phyloP scores from a whole-genome alignment of 192 early-diverging fungal species.

The Mortierella alpina region DNA sequence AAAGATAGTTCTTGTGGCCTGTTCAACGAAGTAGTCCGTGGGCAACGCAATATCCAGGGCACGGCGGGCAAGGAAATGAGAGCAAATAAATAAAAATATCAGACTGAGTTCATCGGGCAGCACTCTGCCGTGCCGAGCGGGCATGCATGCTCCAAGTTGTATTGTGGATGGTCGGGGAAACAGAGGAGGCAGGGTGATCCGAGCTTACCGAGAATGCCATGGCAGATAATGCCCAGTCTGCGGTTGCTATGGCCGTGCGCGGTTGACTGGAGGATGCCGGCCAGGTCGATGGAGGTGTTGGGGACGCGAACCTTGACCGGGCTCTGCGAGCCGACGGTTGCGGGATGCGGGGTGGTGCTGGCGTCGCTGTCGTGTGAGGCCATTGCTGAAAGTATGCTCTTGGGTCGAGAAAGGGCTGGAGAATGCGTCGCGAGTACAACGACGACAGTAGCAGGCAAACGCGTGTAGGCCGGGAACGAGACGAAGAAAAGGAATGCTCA shows the following conservation, averaged over 20 bases:
- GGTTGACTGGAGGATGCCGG: constrained; percentile 43
- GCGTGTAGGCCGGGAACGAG: too few species aligned
- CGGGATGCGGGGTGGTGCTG: background rate
- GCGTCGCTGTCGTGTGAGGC: constrained; percentile 1
- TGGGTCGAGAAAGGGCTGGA: too few species aligned
- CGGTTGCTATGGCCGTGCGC: constrained; percentile 15
- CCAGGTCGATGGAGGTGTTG: constrained; percentile 17
- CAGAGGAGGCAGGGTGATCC: background rate
- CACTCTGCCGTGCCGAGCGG: too few species aligned
- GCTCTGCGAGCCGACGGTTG: constrained; percentile 36
- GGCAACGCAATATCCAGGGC: background rate
- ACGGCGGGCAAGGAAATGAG: background rate
- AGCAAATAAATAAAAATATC: too few species aligned
- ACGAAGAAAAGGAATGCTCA: too few species aligned
- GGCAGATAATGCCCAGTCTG: constrained; percentile 49
- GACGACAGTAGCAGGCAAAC: too few species aligned
- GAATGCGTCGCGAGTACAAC: too few species aligned
- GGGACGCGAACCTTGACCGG: constrained; percentile 24
- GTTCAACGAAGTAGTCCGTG: background rate
- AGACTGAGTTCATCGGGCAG: too few species aligned
- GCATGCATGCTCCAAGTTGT: too few species aligned
- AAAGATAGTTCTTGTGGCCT: constrained; percentile 57
- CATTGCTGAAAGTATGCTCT: too few species aligned
- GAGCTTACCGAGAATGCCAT: constrained; percentile 45
- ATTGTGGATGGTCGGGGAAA: too few species aligned